Evolutionary conservation across 345 rosid species (phyloP).

Genomic region (Sonneratia caseolaris): DNA sequence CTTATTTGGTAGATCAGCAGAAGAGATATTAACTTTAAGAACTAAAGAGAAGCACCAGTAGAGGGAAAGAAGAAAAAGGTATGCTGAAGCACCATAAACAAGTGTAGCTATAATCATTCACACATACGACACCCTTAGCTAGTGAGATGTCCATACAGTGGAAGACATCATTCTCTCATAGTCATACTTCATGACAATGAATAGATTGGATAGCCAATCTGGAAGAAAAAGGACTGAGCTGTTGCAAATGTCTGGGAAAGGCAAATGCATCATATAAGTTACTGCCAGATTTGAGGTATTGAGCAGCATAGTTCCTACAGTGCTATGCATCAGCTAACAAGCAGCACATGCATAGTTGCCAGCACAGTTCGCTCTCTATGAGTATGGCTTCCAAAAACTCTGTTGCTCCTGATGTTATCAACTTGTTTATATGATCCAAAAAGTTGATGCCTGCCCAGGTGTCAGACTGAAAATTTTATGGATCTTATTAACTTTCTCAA

Average conservation of each 20-base stretch:
- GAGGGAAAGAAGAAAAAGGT: background rate
- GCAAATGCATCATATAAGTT: background rate
- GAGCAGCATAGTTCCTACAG: background rate
- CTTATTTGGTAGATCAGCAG: background rate
- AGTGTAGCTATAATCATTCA: background rate
- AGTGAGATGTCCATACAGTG: background rate
- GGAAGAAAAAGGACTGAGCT: background rate
- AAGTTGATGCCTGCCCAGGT: background rate
- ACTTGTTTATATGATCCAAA: background rate
- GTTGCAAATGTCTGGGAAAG: background rate
- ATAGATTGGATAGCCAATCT: background rate
- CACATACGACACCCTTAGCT: background rate
- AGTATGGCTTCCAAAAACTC: too few species aligned
- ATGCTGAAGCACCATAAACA: background rate
- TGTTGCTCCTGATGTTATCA: too few species aligned
- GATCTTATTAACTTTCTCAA: background rate
- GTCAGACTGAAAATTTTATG: background rate
- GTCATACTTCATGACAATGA: background rate
- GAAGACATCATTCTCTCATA: background rate
- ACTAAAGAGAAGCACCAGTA: background rate
- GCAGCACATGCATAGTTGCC: too few species aligned
- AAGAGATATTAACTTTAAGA: background rate
- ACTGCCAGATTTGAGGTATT: background rate
- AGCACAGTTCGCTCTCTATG: too few species aligned
- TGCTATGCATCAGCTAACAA: background rate